Base-by-base conservation (phyloP, 768 basidiomycete genomes). In the Tylopilus felleus region DNA sequence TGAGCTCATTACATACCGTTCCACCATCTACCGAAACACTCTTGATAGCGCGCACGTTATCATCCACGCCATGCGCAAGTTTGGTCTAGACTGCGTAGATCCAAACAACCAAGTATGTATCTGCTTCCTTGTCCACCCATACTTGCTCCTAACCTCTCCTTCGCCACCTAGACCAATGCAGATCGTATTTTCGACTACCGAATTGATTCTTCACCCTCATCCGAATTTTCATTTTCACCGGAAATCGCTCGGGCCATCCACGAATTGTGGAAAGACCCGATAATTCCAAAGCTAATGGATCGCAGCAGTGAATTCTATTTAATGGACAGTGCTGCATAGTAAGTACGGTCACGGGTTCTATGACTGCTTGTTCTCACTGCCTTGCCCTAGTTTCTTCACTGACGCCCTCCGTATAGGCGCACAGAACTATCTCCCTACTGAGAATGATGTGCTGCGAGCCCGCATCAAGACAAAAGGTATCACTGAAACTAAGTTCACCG, bases 251-350 rank as follows among this genome's bases (percentile, higher is more conserved):
- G 80, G 25, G 85, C 88, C 8, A 86, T 90, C 39, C 75, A 80
- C 55, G 74, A 87, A 41, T 71, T 90, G 1, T 86, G 85, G 84
- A 79, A 82, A 51, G 88, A 90, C 64, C 81, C 84, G 12, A 78
- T 86, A 49, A 81, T 84, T 1, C 52, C 64, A 4, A 68, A 70
- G 10, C 65, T 81, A 10, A 77, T 81, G 77, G 79, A 80, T 29
- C 83, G 85, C 58, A 74, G 75, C 21, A 82, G 76, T 66, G 86
- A 93, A 51, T 96, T 96, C 63, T 95, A 96, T 66, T 75, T 97
- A 14, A 96, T 95, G 92, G 95, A 97, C 66, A 90, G 84, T 17
- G 95, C 95, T 0, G 77, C 78, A 41, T 96, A 96, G 90, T 92
- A 61, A 66, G 88, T 80, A 12, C 23, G 9, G 22, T 39, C 31